Evolutionary conservation across 306 rosid genomes (phyloP).

Genomic region (Trifolium fragiferum): DNA sequence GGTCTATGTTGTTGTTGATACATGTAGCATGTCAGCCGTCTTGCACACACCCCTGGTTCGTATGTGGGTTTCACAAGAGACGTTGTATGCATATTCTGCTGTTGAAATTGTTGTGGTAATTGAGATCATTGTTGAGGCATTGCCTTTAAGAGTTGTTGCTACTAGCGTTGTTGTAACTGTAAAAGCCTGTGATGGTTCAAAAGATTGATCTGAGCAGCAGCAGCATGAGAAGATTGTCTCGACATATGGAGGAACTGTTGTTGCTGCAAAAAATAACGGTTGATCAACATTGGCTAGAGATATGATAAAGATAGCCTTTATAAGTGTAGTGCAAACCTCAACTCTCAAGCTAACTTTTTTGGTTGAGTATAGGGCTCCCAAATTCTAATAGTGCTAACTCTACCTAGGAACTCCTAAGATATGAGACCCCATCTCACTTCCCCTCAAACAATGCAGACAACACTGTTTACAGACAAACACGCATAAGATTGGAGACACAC

Average conservation of each 20-base stretch:
- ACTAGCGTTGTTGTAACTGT: slow-evolving; percentile 86
- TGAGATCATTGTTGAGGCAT: slow-evolving; percentile 91
- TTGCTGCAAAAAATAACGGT: slow-evolving; percentile 58
- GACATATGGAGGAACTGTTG: slow-evolving; percentile 85
- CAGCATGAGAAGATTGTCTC: slow-evolving; percentile 81
- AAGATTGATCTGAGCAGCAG: slow-evolving; percentile 87
- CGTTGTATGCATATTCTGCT: slow-evolving; percentile 74
- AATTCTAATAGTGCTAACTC: too few species aligned
- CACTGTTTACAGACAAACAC: too few species aligned
- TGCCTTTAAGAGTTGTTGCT: slow-evolving; percentile 79
- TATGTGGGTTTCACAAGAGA: slow-evolving; percentile 79
- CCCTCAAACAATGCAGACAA: too few species aligned
- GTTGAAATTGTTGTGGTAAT: slow-evolving; percentile 83
- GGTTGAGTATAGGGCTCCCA: too few species aligned
- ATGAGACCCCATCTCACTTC: too few species aligned
- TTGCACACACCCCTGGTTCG: slow-evolving; percentile 98
- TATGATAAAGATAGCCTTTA: too few species aligned
- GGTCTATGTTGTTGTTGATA: slow-evolving; percentile 95
- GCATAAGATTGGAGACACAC: too few species aligned
- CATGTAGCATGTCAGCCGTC: slow-evolving; percentile 94
- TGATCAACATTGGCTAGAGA: too few species aligned
- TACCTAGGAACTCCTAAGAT: too few species aligned
- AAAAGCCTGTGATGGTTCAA: slow-evolving; percentile 80
- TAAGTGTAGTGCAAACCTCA: too few species aligned
- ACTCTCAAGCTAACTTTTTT: too few species aligned